Base-by-base conservation (phyloP, 1,284 basidiomycete species). In the Limonomyces culmigenus region DNA sequence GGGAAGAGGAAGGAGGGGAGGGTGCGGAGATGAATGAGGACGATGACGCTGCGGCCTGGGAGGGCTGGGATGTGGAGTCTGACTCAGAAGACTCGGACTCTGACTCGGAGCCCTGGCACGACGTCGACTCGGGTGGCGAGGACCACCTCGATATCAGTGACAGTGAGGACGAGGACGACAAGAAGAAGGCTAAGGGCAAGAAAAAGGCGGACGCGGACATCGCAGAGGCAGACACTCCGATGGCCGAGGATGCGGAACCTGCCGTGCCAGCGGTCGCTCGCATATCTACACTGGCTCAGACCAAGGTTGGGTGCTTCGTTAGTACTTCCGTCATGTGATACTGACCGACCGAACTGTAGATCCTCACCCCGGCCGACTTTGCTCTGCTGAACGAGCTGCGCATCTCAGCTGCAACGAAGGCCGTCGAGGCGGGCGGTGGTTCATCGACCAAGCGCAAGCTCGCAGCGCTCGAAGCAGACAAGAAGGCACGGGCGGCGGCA, bases 361-460 rank as follows among this genome's bases (percentile, higher is more conserved):
- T 99, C 49, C 73, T 98, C 23, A 98, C 95, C 0, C 95, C 95
- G 0, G 92, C 92, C 19, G 93, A 99, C 57, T 98, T 97, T 54
- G 86, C 86, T 0, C 63, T 96, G 35, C 69, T 98, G 38, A 87
- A 88, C 48, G 87, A 96, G 47, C 73, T 98, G 6, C 79, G 83
- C 5, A 68, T 89, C 39, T 70, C 85, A 57, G 84, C 80, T 0
- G 86, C 86, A n/a, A 62, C 66, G 15, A 67, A 74, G 38, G 74
- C 73, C 2, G 75, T 83, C 6, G 76, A 86, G 47, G 58, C 59
- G 20, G 74, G 74, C 1, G 80, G 79, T 3, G 80, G 84, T 3
- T 65, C 75, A 17, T 73, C 70, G 21, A 78, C 88, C 2, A 91
- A 92, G 54, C 79, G 93, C 38, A 96, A 92, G 59, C 75, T 86